A percentile compares a stretch with the other conserved stretches of the same genome.
These are phyloP conservation scores for Pseudocercospora macadamiae DNA, from an alignment of 2,329 filamentous ascomycete genomes.

Conservation along the genomic window DNA sequence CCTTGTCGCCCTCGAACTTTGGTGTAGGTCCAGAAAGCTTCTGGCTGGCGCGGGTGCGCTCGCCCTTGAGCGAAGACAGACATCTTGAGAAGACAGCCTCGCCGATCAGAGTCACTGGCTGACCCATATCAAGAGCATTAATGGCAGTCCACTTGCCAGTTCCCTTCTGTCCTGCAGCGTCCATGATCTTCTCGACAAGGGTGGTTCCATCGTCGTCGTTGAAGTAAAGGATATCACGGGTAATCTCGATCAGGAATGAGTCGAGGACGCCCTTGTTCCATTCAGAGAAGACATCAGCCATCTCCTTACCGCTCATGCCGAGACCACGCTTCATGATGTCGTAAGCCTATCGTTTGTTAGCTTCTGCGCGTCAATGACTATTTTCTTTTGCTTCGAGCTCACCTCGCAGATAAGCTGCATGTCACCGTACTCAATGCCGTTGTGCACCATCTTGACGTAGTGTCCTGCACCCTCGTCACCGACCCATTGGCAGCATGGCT, in stretches of 20 bases:
- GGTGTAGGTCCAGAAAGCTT: conserved; percentile 77
- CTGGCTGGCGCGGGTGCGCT: conserved; percentile 80
- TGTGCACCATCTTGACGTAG: conserved; percentile 99
- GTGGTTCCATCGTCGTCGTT: conserved; percentile 91
- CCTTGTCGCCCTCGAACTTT: conserved; percentile 86
- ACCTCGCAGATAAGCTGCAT: conserved; percentile 99
- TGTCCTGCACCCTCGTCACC: conserved; percentile 99
- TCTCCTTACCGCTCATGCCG: conserved; percentile 86
- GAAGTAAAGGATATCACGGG: conserved; percentile 96
- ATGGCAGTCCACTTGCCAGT: conserved; percentile 99
- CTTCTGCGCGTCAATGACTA: background rate
- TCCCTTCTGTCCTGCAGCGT: conserved; percentile 98
- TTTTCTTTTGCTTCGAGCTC: conserved; percentile 38
- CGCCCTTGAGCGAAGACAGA: conserved; percentile 89
- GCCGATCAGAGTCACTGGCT: conserved; percentile 97
- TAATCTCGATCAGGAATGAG: conserved; percentile 99
- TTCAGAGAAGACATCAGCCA: conserved; percentile 88
- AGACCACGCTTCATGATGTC: conserved; percentile 99
- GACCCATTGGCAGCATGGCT: conserved; percentile 99
- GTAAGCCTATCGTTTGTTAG: conserved; percentile 70
- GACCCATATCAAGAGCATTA: conserved; percentile 96
- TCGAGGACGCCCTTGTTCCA: conserved; percentile 99
- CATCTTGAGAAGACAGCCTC: conserved; percentile 96
- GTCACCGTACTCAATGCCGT: conserved; percentile 99
- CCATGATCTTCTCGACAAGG: conserved; percentile 97